Base-by-base conservation (phyloP, 331 rosid genomes). In the Cucumis variabilis region DNA sequence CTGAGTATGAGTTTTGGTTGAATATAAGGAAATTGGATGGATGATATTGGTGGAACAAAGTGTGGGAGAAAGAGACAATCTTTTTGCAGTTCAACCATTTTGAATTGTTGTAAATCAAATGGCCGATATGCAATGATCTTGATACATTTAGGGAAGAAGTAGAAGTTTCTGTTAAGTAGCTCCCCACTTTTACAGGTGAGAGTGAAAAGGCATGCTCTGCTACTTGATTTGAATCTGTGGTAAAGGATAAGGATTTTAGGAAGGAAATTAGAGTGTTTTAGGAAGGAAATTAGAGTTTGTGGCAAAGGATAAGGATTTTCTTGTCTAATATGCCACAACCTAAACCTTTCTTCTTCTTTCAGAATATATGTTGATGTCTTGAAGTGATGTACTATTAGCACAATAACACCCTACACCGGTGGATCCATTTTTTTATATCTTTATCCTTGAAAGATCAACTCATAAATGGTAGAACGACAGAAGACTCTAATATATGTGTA, bases 41-140 rank as follows among this genome's bases (percentile, higher is more conserved):
- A 50, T 51, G n/a, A 24, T 78, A 2, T 62, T 62, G 67, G 24
- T 62, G 67, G 67, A 16, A 58, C 7, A 16, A 58, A 58, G 63
- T 58, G 81, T 37, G 0, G 1, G 50, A 41, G 80, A 37, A 55
- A 74, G 51, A 28, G 12, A 70, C 48, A 75, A 7, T 48, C 82
- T 21, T 12, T 13, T 76, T 46, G 82, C 60, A 46, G 17, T 46
- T 23, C 15, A 75, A 76, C 62, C 30, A 76, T 41, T 74, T 74
- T 6, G n/a, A 74, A 74, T 74, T 41, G 25, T 24, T 21, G 53
- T 20, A 44, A 74, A 25, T 41, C 55, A 75, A 75, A 21, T 75
- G 81, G 58, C 13, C 17, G 30, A 1, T 74, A 46, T 75, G 81
- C 81, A 75, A 44, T 75, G 81, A 74, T 11, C 81, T 74, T 74